Conservation (phyloP, 1,284 basidiomycete genomes). For the Thelephora terrestris region DNA sequence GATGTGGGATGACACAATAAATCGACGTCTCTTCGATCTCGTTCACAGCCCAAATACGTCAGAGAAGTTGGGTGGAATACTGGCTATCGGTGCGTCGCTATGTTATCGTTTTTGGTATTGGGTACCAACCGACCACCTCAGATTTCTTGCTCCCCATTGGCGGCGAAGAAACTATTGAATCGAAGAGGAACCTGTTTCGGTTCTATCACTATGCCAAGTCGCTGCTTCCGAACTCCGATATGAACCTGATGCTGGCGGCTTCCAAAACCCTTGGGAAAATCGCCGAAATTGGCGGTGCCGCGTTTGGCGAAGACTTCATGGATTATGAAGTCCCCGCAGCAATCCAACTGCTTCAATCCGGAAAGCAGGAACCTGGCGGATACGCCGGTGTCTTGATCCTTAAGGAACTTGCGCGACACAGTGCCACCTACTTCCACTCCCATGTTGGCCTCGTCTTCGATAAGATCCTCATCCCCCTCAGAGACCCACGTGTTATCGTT, state of each 20-base stretch:
- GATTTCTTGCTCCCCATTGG: conserved; percentile 65
- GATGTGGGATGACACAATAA: conserved; percentile 77
- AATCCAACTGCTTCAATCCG: conserved; percentile 68
- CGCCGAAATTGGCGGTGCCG: conserved; percentile 69
- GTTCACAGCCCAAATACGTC: conserved; percentile 68
- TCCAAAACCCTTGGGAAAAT: conserved; percentile 81
- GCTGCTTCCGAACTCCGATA: conserved; percentile 73
- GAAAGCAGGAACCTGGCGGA: conserved; percentile 65
- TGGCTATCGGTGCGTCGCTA: conserved; percentile 61
- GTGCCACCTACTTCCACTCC: conserved; percentile 76
- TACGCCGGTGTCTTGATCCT: conserved; percentile 84
- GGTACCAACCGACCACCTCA: conserved; percentile 21
- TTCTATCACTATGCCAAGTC: conserved; percentile 90
- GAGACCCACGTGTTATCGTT: conserved; percentile 79
- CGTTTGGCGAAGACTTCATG: conserved; percentile 82
- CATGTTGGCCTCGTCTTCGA: conserved; percentile 84
- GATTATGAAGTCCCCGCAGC: conserved; percentile 78
- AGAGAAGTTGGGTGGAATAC: conserved; percentile 74
- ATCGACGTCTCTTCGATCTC: conserved; percentile 69
- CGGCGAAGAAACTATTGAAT: conserved; percentile 67
- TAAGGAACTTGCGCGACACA: conserved; percentile 84
- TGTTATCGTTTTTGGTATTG: conserved; percentile 4
- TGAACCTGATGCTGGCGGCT: conserved; percentile 82
- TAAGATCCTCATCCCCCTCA: conserved; percentile 81
- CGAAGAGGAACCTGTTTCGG: conserved; percentile 69